Base-by-base conservation (phyloP, 2,329 filamentous ascomycete genomes). In the Phoma sp. region DNA sequence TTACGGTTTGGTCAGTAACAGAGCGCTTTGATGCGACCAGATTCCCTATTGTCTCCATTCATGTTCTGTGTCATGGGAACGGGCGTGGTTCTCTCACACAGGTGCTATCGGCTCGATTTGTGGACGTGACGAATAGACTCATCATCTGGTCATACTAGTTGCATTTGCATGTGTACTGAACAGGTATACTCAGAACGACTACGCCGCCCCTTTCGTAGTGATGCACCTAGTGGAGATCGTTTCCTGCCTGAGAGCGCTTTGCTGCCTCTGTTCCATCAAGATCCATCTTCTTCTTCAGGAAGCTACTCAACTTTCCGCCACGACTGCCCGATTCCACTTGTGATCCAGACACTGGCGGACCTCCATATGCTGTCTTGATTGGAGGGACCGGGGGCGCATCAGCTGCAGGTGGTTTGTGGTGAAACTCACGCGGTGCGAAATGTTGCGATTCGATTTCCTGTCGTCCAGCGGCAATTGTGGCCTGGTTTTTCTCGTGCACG, bases 241-340 rank as follows among this genome's bases (percentile, higher is more conserved):
- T 42, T 4, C 49, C 42, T 5, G 28, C 20, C n/a, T 53, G 42
- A 15, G 28, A 28, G 7, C 38, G 28, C 18, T 34, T 53, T 25
- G 42, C 30, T 4, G 49, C 12, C 25, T 53, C 49, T 4, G 20
- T 10, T 7, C 40, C 42, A n/a, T 53, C 47, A 6, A 42, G 30
- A 39, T 70, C 66, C 48, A 68, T 71, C 61, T 73, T 66, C 57
- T 71, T 74, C 62, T 66, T 69, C 62, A 73, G 62, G 4, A 73
- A 64, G 14, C 65, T 65, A n/a, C 64, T 70, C 47, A 74, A 36
- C 37, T 62, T 71, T 7, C 28, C 40, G 20, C 67, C 62, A 7
- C 56, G 53, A 38, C 59, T 57, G 15, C 56, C 38, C 18, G 65
- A 58, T 42, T 72, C 67, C 21, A 64, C 42, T 32, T 69, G 65